These are phyloP conservation scores for Arthrobotrys entomopaga DNA, from an alignment of 2,329 filamentous ascomycete species.

Conservation along the genomic window DNA sequence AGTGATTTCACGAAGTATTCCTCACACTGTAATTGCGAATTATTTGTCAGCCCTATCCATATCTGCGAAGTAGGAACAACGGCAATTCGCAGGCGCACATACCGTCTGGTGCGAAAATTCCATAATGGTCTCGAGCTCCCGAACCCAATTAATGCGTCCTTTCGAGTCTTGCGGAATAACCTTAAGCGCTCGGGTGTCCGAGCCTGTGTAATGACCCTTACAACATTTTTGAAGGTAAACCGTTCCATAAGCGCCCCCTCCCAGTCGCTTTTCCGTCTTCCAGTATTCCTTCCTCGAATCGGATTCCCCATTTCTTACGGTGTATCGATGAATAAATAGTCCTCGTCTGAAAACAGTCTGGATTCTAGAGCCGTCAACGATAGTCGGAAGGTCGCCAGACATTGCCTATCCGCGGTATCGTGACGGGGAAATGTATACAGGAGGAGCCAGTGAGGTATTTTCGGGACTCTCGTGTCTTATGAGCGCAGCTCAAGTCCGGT, in stretches of 20 bases:
- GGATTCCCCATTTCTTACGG: slow-evolving; percentile 16
- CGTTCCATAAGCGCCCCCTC: slow-evolving; percentile 8
- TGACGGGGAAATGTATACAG: slow-evolving; percentile 2
- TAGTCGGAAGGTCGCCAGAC: slow-evolving; percentile 27
- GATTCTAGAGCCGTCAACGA: slow-evolving; percentile 29
- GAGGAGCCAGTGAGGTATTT: slow-evolving; percentile 23
- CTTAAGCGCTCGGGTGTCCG: slow-evolving; percentile 11
- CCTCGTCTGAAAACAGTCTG: slow-evolving; percentile 14
- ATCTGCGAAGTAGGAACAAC: neutral
- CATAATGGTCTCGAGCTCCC: slow-evolving; percentile 24
- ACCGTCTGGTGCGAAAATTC: slow-evolving; percentile 20
- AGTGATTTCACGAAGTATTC: slow-evolving; percentile 52
- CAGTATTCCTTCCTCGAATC: slow-evolving; percentile 18
- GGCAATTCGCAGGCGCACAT: neutral
- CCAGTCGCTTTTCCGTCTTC: slow-evolving; percentile 18
- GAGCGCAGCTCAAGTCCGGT: neutral
- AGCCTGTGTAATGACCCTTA: slow-evolving; percentile 6
- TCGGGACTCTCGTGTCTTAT: neutral
- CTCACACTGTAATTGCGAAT: neutral
- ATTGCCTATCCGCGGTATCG: slow-evolving; percentile 21
- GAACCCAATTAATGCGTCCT: slow-evolving; percentile 15
- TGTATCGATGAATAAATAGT: slow-evolving; percentile 20
- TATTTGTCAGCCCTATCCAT: neutral
- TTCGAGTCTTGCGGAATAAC: slow-evolving; percentile 3
- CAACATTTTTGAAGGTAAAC: slow-evolving; percentile 24